Base-by-base conservation (phyloP, 1,139 yeast species). In the Suhomyces choctaworum region DNA sequence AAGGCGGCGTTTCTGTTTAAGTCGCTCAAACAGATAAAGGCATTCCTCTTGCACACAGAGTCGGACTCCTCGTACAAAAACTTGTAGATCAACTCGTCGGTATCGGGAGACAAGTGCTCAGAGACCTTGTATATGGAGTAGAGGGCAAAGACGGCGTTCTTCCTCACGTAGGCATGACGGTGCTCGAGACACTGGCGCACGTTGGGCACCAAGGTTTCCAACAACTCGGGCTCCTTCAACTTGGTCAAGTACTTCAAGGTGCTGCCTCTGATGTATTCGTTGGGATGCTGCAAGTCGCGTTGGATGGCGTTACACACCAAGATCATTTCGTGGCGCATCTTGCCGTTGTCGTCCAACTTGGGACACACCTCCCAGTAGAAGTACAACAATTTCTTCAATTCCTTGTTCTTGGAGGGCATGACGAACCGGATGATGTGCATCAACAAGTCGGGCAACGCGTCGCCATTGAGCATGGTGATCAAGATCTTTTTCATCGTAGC, bases 361-460 rank as follows among this genome's bases (percentile, higher is more conserved):
- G 97, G 95, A 58, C 96, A 94, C 39, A 90, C 88, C 63, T 94
- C 99, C 98, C 98, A 94, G 70, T 94, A 94, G 56, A 89, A 88
- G 57, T 92, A 94, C 48, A 94, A 71, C 56, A 94, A 73, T 63
- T 90, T 92, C 72, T 94, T 94, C 64, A 94, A 77, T 52, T 83
- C 87, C 66, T 92, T 94, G 65, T 82, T 82, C 54, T 76, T 84
- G 14, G 96, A 87, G 14, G 98, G 98, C 97, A 94, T 89, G 39
- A 94, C 94, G 55, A 88, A 94, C 55, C 98, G 79, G 53, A 94
- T 92, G 49, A 94, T 86, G 60, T 90, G 96, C 98, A 94, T 92
- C 64, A 94, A 76, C 51, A 94, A 71, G 47, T 86, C 95, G n/a
- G 96, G 94, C 81, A 92, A 73, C 39, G 95, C 81, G 54, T 92